Percentiles rank a stretch among this genome's conserved stretches.
Evolutionary conservation across 2,329 filamentous ascomycete genomes (phyloP).

Genomic region (Pestalotiopsis sp.): DNA sequence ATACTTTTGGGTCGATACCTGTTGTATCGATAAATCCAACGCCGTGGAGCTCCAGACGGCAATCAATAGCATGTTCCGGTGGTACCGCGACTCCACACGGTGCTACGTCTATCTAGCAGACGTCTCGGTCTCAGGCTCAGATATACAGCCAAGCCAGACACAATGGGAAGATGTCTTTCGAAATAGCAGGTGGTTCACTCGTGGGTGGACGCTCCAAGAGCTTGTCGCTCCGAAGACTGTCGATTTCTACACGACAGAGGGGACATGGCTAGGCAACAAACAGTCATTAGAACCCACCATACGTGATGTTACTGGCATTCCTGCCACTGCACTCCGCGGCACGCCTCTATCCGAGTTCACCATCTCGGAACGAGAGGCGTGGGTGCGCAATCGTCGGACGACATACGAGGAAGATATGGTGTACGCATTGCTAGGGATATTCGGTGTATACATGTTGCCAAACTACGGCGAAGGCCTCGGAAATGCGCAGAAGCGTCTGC

Average conservation of each 20-base stretch:
- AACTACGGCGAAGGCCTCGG: conserved; percentile 19
- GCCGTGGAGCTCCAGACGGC: conserved; percentile 17
- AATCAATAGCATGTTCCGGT: conserved; percentile 12
- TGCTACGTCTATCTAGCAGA: conserved; percentile 10
- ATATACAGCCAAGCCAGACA: background rate
- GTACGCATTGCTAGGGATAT: conserved; percentile 20
- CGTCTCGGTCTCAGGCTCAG: background rate
- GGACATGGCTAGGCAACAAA: conserved; percentile 8
- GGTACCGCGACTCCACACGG: background rate
- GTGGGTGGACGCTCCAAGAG: background rate
- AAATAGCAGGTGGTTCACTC: conserved; percentile 8
- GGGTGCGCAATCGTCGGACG: conserved; percentile 17
- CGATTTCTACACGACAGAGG: conserved; percentile 11
- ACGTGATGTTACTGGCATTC: too few species aligned
- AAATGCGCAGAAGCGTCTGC: conserved; percentile 19
- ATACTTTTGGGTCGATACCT: conserved; percentile 11
- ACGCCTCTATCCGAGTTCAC: conserved; percentile 13
- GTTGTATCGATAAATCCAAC: conserved; percentile 19
- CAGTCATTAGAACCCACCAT: background rate
- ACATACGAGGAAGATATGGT: conserved; percentile 18
- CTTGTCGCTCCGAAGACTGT: conserved; percentile 11
- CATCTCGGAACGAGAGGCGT: conserved; percentile 16
- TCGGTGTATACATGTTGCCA: conserved; percentile 18
- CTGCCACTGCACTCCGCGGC: too few species aligned
- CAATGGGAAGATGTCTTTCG: conserved; percentile 7